Evolutionary conservation across 1,284 basidiomycete species (phyloP).

Genomic region (Ceratobasidium papillatum): DNA sequence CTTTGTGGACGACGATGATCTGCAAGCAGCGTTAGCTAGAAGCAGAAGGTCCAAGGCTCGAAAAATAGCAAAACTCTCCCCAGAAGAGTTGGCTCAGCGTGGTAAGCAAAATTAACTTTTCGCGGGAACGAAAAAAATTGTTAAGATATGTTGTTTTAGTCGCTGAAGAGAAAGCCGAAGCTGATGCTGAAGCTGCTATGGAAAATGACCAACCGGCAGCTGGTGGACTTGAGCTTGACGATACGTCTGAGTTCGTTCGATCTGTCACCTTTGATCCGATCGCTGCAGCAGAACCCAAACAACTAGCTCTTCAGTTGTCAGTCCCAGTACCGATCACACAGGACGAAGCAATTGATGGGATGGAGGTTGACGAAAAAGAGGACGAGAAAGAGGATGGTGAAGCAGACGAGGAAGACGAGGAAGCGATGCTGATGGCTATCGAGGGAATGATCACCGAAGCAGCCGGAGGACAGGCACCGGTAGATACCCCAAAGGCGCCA

Average conservation of each 20-base stretch:
- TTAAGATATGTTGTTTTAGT: slow-evolving; percentile 58
- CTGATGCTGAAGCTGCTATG: slow-evolving; percentile 56
- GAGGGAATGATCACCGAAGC: slow-evolving; percentile 40
- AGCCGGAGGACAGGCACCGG: slow-evolving; percentile 12
- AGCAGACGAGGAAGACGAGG: slow-evolving; percentile 57
- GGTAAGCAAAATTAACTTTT: slow-evolving; percentile 61
- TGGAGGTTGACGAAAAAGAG: slow-evolving; percentile 75
- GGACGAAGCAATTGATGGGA: slow-evolving; percentile 73
- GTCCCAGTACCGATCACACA: slow-evolving; percentile 53
- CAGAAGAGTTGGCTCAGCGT: slow-evolving; percentile 84
- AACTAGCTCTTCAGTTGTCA: slow-evolving; percentile 53
- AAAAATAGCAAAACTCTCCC: slow-evolving; percentile 79
- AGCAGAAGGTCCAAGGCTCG: slow-evolving; percentile 83
- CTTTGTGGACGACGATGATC: slow-evolving; percentile 98
- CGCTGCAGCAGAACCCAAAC: slow-evolving; percentile 57
- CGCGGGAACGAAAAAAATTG: neutral
- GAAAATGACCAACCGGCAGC: slow-evolving; percentile 61
- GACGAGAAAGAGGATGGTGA: slow-evolving; percentile 78
- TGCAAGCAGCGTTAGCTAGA: slow-evolving; percentile 91
- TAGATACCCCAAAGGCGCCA: slow-evolving; percentile 60
- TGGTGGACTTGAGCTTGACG: slow-evolving; percentile 86
- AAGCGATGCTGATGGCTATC: slow-evolving; percentile 42
- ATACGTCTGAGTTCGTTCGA: slow-evolving; percentile 96
- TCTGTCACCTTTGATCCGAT: slow-evolving; percentile 77
- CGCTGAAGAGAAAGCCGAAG: slow-evolving; percentile 62